Conservation (phyloP, 176 grass and related monocot genomes). For the Alopecurus myosuroides region DNA sequence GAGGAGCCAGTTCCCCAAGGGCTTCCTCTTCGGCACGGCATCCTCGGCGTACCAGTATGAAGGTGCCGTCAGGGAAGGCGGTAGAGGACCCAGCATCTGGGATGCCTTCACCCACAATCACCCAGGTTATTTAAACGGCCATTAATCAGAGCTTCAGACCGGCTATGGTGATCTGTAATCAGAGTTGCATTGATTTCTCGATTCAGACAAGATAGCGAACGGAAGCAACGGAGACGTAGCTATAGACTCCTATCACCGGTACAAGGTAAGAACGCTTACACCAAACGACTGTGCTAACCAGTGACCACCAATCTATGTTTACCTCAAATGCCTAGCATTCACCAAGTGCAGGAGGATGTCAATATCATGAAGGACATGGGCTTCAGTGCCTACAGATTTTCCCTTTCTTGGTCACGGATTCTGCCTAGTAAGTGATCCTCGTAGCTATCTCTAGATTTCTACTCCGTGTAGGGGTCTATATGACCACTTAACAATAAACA, state of each 20-base stretch:
- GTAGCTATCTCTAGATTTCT: not conserved
- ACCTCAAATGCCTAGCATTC: not conserved
- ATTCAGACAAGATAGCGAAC: conserved; percentile 65
- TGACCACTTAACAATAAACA: not conserved
- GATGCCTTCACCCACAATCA: conserved; percentile 70
- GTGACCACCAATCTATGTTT: not conserved
- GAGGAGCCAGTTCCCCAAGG: conserved; percentile 44
- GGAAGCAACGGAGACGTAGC: conserved; percentile 69
- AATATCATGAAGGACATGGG: conserved; percentile 70
- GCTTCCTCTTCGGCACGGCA: conserved; percentile 73
- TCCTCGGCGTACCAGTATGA: conserved; percentile 95
- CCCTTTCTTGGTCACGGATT: conserved; percentile 85
- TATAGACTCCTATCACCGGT: conserved; percentile 75
- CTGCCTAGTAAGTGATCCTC: conserved; percentile 64
- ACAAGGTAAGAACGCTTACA: conserved; percentile 46
- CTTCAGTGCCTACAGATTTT: conserved; percentile 77
- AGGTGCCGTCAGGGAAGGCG: conserved; percentile 57
- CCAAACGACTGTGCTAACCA: not conserved
- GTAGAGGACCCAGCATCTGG: conserved; percentile 72
- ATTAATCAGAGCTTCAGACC: not conserved
- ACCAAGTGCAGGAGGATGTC: conserved; percentile 64
- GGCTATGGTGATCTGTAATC: not conserved
- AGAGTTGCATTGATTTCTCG: not conserved
- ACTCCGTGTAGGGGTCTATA: not conserved
- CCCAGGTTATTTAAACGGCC: conserved; percentile 41